These are phyloP conservation scores for Scenedesmus sp. DNA, from an alignment of 163 green algal species.

Conservation along the genomic window DNA sequence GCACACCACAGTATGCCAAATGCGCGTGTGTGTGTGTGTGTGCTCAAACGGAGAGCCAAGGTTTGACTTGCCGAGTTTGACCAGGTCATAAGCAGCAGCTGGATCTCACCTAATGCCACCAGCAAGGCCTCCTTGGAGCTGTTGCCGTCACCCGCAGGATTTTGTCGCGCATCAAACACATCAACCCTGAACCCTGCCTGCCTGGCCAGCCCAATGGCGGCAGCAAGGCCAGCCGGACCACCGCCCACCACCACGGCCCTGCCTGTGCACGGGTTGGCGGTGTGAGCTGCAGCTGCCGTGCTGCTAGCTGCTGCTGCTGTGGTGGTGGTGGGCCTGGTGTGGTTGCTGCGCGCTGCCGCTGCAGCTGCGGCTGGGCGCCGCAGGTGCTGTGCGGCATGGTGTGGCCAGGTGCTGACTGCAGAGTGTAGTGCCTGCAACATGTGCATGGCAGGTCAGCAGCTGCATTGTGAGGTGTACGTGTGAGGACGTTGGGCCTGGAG, in stretches of 20 bases:
- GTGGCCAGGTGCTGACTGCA: background rate
- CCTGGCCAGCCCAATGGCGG: conserved; percentile 8
- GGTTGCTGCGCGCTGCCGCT: too few relatives aligned
- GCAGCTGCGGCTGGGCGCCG: background rate
- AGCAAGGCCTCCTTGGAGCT: background rate
- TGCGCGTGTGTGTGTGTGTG: too few relatives aligned
- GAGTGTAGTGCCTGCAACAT: background rate
- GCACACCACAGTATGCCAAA: too few relatives aligned
- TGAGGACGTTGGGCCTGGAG: too few relatives aligned
- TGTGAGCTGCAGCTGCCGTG: conserved; percentile 10
- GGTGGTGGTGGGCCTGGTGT: background rate
- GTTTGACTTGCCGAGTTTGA: background rate
- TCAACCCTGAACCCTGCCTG: conserved; percentile 23
- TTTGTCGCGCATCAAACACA: conserved; percentile 23
- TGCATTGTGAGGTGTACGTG: background rate
- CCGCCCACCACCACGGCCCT: conserved; percentile 29
- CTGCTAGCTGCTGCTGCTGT: background rate
- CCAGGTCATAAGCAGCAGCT: background rate
- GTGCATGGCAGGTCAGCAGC: background rate
- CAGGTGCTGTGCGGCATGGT: background rate
- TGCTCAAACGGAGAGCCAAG: too few relatives aligned
- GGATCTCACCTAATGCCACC: conserved; percentile 24
- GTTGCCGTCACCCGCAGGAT: background rate
- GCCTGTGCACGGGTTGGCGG: background rate
- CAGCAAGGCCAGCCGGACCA: conserved; percentile 19